A percentile compares a stretch with the other conserved stretches of the same genome.
These are phyloP conservation scores for Phlegmacium glaucopus DNA, from an alignment of 768 basidiomycete genomes.

Conservation along the genomic window DNA sequence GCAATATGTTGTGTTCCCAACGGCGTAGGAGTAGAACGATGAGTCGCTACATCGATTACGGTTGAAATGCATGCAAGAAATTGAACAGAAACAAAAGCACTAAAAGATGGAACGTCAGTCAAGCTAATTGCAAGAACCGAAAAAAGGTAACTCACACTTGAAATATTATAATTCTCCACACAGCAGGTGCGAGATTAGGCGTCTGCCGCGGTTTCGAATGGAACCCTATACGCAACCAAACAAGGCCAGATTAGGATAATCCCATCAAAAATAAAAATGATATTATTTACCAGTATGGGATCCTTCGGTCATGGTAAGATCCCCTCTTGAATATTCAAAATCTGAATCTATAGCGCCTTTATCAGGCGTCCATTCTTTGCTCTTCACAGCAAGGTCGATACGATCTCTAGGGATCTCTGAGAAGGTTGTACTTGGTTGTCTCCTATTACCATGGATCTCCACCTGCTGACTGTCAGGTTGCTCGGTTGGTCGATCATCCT, in stretches of 20 bases:
- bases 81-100: conserved; percentile 44
- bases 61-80: conserved; percentile 48
- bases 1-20: conserved; percentile 68
- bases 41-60: conserved; percentile 44
- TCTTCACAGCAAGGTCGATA: neutral
- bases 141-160: conserved; percentile 40
- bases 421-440: neutral
- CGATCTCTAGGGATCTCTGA: neutral
- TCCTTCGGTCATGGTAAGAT: neutral
- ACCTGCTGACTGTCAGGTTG: neutral
- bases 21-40: conserved; percentile 38
- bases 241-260: conserved; percentile 1
- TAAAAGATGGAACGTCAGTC: conserved; percentile 11
- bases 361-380: neutral
- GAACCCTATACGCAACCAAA: conserved; percentile 6
- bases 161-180: conserved; percentile 53
- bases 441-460: neutral
- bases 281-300: neutral
- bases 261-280: neutral
- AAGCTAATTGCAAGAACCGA: neutral
- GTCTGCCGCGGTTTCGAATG: conserved; percentile 20
- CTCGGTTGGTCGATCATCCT: neutral
- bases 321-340: neutral
- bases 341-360: neutral
- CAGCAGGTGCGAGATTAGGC: conserved; percentile 36